phyloP scores from a whole-genome alignment of 345 rosid genomes.

The Limnanthes douglasii region DNA sequence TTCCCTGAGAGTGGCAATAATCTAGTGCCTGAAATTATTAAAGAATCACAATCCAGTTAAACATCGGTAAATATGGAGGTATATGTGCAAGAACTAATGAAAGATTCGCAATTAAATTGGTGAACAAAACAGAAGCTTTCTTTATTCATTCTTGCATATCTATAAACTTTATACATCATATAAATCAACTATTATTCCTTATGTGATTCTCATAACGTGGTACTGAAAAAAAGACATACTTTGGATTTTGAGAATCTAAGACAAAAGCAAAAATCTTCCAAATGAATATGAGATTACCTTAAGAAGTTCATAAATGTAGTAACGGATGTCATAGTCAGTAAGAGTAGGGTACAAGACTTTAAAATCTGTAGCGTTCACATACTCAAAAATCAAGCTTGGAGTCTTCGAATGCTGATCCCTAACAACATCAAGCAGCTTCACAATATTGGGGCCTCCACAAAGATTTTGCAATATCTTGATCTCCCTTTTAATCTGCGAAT shows the following conservation, averaged over 20 bases:
- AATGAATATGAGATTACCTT: slow-evolving; percentile 53
- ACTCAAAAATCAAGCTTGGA: slow-evolving; percentile 82
- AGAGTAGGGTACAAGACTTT: slow-evolving; percentile 72
- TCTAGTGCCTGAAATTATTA: slow-evolving; percentile 48
- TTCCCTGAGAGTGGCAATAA: slow-evolving; percentile 79
- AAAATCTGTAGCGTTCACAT: slow-evolving; percentile 80
- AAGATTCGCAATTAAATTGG: too few species aligned
- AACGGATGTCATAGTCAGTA: slow-evolving; percentile 83
- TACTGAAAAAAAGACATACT: too few species aligned
- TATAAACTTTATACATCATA: too few species aligned
- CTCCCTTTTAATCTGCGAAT: slow-evolving; percentile 69
- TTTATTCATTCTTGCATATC: too few species aligned
- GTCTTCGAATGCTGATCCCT: slow-evolving; percentile 85
- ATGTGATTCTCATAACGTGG: too few species aligned
- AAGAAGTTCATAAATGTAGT: slow-evolving; percentile 74
- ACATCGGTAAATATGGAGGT: too few species aligned
- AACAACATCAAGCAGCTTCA: slow-evolving; percentile 71
- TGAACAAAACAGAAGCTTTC: too few species aligned
- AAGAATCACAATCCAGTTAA: too few species aligned
- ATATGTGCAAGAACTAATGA: too few species aligned
- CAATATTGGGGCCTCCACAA: slow-evolving; percentile 67
- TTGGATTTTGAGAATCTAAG: too few species aligned
- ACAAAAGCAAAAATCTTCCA: too few species aligned
- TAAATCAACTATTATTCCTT: too few species aligned
- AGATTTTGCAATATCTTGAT: slow-evolving; percentile 82